Conservation (phyloP, 148 eudicot species). For the Mesembryanthemum crystallinum region DNA sequence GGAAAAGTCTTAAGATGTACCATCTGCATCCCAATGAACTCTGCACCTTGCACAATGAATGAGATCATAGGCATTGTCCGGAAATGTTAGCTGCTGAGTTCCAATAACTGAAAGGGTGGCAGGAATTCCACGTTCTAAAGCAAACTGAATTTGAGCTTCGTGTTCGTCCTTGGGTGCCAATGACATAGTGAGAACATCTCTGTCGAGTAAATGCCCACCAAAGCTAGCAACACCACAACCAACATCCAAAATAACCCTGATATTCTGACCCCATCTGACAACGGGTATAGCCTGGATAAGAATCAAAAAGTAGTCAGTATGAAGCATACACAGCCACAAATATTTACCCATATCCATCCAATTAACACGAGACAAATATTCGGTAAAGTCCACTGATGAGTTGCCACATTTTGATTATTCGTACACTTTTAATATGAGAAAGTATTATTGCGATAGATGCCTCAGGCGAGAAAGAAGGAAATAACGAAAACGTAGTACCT, state of each 20-base stretch:
- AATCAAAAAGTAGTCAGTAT: slow-evolving; percentile 3
- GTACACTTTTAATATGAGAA: not conserved
- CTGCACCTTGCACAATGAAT: slow-evolving; percentile 99
- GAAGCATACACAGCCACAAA: slow-evolving; percentile 7
- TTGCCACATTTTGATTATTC: not conserved
- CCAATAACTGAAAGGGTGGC: slow-evolving; percentile 91
- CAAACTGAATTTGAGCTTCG: slow-evolving; percentile 99
- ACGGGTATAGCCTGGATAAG: slow-evolving; percentile 57
- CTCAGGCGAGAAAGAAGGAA: not conserved
- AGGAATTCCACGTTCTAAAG: slow-evolving; percentile 96
- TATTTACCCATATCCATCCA: not conserved
- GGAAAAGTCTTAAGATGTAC: slow-evolving; percentile 33
- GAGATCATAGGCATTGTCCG: slow-evolving; percentile 82
- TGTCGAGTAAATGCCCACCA: slow-evolving; percentile 92
- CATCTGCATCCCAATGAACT: slow-evolving; percentile 96
- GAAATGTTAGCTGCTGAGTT: slow-evolving; percentile 91
- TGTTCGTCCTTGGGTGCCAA: slow-evolving; percentile 97
- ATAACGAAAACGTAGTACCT: slow-evolving; percentile 40
- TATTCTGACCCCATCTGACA: slow-evolving; percentile 80
- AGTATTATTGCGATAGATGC: not conserved
- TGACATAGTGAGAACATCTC: slow-evolving; percentile 89
- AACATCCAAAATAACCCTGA: slow-evolving; percentile 88
- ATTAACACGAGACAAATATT: not conserved
- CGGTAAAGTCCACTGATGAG: not conserved
- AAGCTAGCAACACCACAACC: slow-evolving; percentile 99